Base-by-base conservation (phyloP, 495 filamentous ascomycete genomes). In the Talaromyces proteolyticus region DNA sequence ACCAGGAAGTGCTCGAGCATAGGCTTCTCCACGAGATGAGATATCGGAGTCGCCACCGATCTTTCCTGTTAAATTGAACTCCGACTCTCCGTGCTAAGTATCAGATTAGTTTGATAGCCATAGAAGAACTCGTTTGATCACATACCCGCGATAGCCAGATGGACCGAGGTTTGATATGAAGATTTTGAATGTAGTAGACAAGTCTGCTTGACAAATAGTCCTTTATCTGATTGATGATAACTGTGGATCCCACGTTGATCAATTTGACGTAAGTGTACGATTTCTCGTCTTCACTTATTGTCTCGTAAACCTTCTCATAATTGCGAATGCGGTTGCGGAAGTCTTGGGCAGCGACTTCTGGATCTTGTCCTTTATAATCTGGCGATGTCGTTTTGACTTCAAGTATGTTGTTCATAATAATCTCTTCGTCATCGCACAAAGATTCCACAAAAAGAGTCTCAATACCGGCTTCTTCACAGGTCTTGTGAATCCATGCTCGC, bases 351-450 rank as follows among this genome's bases (percentile, higher is more conserved):
- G 93, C 93, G 19, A 74, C 69, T 60, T 98, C 93, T 12, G 93
- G 93, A 61, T 98, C 93, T 62, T 94, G 89, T 17, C 92, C 93
- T 53, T 80, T 72, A 67, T 98, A 98, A 65, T 98, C 93, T 2
- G 93, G 93, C 11, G 88, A 93, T 10, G 88, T 91, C 3, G 91
- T 94, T 78, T 98, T 98, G 53, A 98, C 93, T 63, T 96, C 93
- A 48, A 90, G 82, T 60, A 98, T 95, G 65, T 98, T 98, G 73
- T 79, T 86, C 88, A 95, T 94, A 68, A 98, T 93, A 44, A 96
- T 65, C 36, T 92, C 86, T 61, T 96, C 90, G 51, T 96, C 84
- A 60, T 98, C 92, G 64, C 93, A 98, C 59, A 90, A 89, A 17
- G 86, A 91, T 74, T 98, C 93, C 16, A 98, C 93, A 57, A 93